These are phyloP conservation scores for Boletus rufocinnamomeus DNA, from an alignment of 768 basidiomycete species.

Conservation along the genomic window DNA sequence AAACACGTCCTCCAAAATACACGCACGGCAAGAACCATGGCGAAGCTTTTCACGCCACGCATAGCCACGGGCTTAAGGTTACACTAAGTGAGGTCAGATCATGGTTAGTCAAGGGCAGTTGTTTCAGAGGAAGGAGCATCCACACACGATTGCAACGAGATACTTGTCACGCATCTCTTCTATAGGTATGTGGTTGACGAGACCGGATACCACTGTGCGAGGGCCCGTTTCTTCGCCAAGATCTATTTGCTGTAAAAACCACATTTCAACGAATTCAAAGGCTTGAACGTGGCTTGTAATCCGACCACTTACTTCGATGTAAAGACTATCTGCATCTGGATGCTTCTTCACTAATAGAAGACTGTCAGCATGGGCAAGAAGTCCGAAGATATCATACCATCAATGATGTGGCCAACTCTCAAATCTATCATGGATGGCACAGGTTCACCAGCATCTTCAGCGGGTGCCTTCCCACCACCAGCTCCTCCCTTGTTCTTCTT, in stretches of 20 bases:
- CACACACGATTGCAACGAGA: constrained; percentile 77
- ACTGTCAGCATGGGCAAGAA: constrained; percentile 5
- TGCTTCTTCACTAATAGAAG: constrained; percentile 78
- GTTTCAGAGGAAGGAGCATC: not conserved
- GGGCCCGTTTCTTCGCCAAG: constrained; percentile 94
- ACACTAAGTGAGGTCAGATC: constrained; percentile 48
- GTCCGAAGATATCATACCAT: constrained; percentile 56
- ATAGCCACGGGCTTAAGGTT: constrained; percentile 96
- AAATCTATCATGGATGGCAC: constrained; percentile 97
- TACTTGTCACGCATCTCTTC: constrained; percentile 88
- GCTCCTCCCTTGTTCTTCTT: constrained; percentile 45
- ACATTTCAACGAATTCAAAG: not conserved
- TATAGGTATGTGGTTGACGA: constrained; percentile 95
- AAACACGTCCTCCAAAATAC: not conserved
- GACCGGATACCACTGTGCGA: constrained; percentile 93
- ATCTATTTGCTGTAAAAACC: constrained; percentile 79
- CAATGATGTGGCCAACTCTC: constrained; percentile 89
- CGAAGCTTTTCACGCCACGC: constrained; percentile 97
- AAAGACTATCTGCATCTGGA: constrained; percentile 97
- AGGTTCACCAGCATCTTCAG: constrained; percentile 76
- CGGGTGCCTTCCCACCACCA: constrained; percentile 35
- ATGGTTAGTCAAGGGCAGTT: not conserved
- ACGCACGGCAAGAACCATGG: constrained; percentile 93
- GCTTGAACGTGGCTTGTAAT: not conserved
- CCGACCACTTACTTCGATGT: constrained; percentile 70